Evolutionary conservation across 805 yeast genomes (phyloP), one percentile per base, ranked within the genome.

Genomic region (Candida xiaguanensis): DNA sequence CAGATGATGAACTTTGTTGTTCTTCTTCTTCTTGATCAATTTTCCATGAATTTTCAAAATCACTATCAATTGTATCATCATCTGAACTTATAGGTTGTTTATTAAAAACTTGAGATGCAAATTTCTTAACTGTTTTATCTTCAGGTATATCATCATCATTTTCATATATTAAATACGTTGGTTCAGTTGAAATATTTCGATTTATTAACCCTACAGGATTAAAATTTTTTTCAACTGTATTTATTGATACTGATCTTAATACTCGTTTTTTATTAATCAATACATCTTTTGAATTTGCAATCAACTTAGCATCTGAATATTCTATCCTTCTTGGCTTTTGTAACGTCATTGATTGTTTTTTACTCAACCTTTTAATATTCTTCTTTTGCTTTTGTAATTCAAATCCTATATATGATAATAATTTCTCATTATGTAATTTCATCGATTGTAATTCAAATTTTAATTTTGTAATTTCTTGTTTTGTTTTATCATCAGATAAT

Each of bases 371-470:
- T 47, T 59, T 64, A 44, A 67, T 67, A 55, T 56, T 65, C 46
- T 59, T 63, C 56, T 61, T 67, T 41, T 67, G 70, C 42, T 74
- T 71, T 48, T 77, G 81, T 34, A 75, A 58, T 43, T 75, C 71
- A 45, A 75, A 77, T 8, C 81, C 81, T 52, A 77, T 77, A 49
- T 75, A 77, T 26, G 80, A 74, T 40, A 74, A 61, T 26, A 77
- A 59, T 49, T 77, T 76, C 40, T 77, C 82, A 51, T 75, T 76
- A 50, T 77, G 80, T 39, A 76, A 54, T 45, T 71, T 68, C 43
- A 77, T 56, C 8, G 80, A 74, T 51, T 72, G 75, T 36, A 76
- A 57, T 52, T 76, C 80, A 52, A 77, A 77, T 44, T 68, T 67
- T 47, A 75, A 60, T 48, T 68, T 74, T 52, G 68, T 70, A 46